Evolutionary conservation across 73 alveolate species (phyloP).

Genomic region (Tetrahymena malaccensis): DNA sequence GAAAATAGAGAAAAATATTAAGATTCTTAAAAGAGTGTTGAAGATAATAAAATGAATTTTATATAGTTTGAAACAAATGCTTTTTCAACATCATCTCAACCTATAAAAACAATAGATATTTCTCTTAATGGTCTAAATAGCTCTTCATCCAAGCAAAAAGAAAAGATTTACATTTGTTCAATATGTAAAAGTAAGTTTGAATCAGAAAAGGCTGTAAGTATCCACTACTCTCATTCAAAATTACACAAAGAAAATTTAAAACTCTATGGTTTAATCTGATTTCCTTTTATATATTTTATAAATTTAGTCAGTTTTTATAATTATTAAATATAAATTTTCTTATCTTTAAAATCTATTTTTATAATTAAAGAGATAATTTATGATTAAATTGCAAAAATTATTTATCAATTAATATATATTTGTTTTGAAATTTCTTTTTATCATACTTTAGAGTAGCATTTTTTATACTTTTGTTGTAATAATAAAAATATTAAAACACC

Average conservation of each 20-base stretch:
- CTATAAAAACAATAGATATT: neutral
- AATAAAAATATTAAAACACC: no score
- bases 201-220: neutral
- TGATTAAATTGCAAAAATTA: no score
- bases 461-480: no score
- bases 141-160: neutral
- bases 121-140: neutral
- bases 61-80: neutral
- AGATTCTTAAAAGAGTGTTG: neutral
- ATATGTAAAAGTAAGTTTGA: neutral
- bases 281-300: neutral
- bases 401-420: no score
- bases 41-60: neutral
- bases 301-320: no score
- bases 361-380: no score
- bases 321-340: no score
- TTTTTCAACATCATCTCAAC: neutral
- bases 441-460: no score
- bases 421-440: no score
- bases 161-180: neutral
- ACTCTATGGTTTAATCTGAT: neutral
- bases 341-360: no score
- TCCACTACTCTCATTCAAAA: neutral
- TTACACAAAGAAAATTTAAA: neutral
- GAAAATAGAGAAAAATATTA: neutral